These are phyloP conservation scores for Termitomyces sp. DNA, from an alignment of 768 basidiomycete genomes.

Conservation along the genomic window DNA sequence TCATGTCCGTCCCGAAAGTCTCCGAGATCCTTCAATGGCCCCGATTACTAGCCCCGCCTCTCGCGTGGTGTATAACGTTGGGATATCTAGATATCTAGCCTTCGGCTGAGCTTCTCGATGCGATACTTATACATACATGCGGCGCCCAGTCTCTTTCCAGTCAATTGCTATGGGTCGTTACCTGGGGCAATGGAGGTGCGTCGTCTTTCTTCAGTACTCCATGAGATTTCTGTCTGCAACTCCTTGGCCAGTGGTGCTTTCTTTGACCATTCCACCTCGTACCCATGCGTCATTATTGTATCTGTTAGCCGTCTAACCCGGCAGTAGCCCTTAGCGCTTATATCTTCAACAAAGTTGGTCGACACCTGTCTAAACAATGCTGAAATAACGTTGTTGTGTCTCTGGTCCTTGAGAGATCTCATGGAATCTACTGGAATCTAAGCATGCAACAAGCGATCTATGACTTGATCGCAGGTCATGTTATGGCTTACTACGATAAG, in stretches of 20 bases:
- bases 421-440: neutral
- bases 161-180: too few species aligned
- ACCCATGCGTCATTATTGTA: too few species aligned
- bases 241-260: neutral
- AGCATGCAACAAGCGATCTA: neutral
- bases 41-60: neutral
- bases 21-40: too few species aligned
- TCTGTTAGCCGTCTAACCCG: neutral
- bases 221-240: neutral
- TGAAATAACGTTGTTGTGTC: neutral
- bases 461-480: neutral
- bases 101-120: neutral
- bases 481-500: neutral
- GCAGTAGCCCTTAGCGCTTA: constrained; percentile 2
- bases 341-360: neutral
- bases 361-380: neutral
- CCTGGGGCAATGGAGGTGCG: neutral
- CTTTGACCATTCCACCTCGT: neutral
- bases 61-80: neutral
- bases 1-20: too few species aligned
- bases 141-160: neutral
- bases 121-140: neutral
- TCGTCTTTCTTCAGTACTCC: neutral
- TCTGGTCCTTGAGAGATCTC: neutral
- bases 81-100: too few species aligned